Conservation (phyloP, 208 protist genomes). For the Lotmaria passim region DNA sequence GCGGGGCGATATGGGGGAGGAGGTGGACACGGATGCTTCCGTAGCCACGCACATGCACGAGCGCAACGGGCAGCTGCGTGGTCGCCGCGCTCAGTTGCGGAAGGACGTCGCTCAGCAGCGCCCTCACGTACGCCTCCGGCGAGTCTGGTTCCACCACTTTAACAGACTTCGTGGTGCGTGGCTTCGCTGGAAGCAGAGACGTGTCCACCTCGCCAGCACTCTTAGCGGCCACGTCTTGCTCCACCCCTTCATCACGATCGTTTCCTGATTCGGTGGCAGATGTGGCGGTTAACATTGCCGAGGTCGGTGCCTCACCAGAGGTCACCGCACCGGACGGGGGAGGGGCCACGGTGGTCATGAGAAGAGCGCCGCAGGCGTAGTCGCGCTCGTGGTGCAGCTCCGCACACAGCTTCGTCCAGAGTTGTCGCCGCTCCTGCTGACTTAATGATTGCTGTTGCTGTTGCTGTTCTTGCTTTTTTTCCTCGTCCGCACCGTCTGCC, state of each 20-base stretch:
- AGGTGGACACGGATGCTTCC: conserved; percentile 83
- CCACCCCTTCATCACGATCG: background rate
- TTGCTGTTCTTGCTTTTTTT: background rate
- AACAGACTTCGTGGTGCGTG: too few relatives aligned
- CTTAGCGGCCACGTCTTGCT: too few relatives aligned
- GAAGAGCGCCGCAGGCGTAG: conserved; percentile 33
- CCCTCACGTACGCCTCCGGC: conserved; percentile 39
- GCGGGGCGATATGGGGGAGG: conserved; percentile 90
- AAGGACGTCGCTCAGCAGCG: conserved; percentile 36
- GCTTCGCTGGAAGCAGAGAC: background rate
- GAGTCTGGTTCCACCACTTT: conserved; percentile 5
- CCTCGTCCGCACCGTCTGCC: background rate
- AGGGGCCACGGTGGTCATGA: conserved; percentile 25
- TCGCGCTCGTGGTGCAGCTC: conserved; percentile 32
- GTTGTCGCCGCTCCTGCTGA: background rate
- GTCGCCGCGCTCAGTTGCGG: conserved; percentile 8
- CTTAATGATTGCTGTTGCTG: background rate
- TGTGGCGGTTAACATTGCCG: background rate
- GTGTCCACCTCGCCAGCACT: too few relatives aligned
- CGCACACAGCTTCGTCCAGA: conserved; percentile 1
- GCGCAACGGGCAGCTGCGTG: conserved; percentile 4
- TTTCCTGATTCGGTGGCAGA: background rate
- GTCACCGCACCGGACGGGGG: background rate
- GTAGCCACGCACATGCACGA: conserved; percentile 60
- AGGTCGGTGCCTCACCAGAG: background rate